Conservation (phyloP, 2,329 filamentous ascomycete species). For the Knufia fluminis region DNA sequence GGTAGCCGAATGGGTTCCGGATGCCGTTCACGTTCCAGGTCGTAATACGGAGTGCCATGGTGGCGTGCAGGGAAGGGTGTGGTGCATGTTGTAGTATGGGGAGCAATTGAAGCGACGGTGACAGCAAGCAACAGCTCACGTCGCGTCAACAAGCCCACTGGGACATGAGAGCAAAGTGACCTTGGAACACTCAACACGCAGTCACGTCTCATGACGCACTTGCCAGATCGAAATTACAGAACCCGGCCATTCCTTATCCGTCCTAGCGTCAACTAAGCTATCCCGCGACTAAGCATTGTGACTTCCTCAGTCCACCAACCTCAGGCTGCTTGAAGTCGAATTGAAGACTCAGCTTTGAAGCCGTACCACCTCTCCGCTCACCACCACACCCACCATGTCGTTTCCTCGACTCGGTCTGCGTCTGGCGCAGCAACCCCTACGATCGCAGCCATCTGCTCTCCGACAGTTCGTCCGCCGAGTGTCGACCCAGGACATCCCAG, state of each 20-base stretch:
- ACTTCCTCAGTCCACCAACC: conserved; percentile 8
- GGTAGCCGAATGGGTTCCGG: conserved; percentile 73
- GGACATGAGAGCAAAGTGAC: too few species aligned
- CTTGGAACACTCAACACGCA: too few species aligned
- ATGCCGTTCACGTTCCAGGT: conserved; percentile 86
- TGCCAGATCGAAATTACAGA: not conserved
- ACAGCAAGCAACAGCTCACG: not conserved
- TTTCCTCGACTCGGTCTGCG: conserved; percentile 54
- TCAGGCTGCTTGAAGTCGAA: not conserved
- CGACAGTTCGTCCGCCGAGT: conserved; percentile 46
- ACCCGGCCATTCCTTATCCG: not conserved
- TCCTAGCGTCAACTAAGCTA: conserved; percentile 2
- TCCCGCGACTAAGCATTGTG: conserved; percentile 4
- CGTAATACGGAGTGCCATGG: conserved; percentile 69
- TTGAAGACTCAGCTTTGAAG: not conserved
- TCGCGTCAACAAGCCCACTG: not conserved
- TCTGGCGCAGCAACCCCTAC: conserved; percentile 53
- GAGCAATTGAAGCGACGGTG: not conserved
- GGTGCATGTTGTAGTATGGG: not conserved
- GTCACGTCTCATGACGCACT: conserved; percentile 8
- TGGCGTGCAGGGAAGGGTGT: not conserved
- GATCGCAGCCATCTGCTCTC: conserved; percentile 33
- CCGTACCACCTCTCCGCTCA: conserved; percentile 21
- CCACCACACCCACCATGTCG: conserved; percentile 45
- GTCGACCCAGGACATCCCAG: conserved; percentile 28